Percentiles rank a stretch among this genome's conserved stretches.
Evolutionary conservation across 306 rosid species (phyloP).

Genomic region (Cercis canadensis): DNA sequence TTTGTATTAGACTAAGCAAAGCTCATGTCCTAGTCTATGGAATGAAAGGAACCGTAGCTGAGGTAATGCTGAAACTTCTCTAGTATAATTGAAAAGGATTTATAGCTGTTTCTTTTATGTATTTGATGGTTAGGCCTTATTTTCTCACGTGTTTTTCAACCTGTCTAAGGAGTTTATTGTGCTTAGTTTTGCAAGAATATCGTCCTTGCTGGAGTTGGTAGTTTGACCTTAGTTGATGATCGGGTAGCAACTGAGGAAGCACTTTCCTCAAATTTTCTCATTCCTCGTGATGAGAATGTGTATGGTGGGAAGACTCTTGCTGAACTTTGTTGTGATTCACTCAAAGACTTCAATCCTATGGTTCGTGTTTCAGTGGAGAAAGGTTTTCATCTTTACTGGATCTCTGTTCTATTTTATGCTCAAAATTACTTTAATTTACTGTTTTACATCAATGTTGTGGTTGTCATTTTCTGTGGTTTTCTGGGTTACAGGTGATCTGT

Average conservation of each 20-base stretch:
- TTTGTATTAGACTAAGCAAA: constrained; percentile 76
- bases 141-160: not conserved
- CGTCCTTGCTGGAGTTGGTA: constrained; percentile 93
- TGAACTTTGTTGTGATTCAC: constrained; percentile 84
- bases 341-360: constrained; percentile 96
- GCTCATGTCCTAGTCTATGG: constrained; percentile 89
- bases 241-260: constrained; percentile 65
- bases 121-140: not conserved
- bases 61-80: constrained; percentile 54
- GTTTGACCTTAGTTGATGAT: constrained; percentile 93
- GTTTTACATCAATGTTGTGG: not conserved
- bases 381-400: constrained; percentile 50
- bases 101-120: not conserved
- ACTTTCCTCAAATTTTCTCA: constrained; percentile 74
- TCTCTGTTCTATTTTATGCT: not conserved
- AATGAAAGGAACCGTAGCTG: constrained; percentile 85
- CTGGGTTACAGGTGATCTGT: constrained; percentile 66
- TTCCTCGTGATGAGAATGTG: constrained; percentile 74
- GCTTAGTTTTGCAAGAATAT: constrained; percentile 94
- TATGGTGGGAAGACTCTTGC: constrained; percentile 78
- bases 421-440: not conserved
- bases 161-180: constrained; percentile 18
- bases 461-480: not conserved
- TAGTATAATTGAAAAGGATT: not conserved
- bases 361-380: constrained; percentile 82